Evolutionary conservation across 1,139 yeast species (phyloP), one percentile per base, ranked within the genome.

Genomic region (Meyerozyma elateridarum): DNA sequence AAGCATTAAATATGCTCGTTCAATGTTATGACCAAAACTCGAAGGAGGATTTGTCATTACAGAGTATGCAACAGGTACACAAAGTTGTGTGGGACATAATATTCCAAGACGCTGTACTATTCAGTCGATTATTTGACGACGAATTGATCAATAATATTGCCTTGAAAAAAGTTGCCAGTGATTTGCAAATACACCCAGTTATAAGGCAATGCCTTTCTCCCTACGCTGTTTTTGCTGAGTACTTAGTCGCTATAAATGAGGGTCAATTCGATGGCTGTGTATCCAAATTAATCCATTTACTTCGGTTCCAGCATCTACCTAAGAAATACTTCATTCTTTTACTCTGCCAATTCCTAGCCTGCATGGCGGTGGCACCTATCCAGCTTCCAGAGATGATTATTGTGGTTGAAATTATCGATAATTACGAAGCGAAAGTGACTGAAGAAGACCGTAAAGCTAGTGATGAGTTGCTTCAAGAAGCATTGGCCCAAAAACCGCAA

Each of bases 201-300:
- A 70, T 83, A 38, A 73, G 76, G 42, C 88, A 82, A 52, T 71
- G 83, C 28, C 55, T 83, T 31, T 64, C 91, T 0, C 93, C 93
- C 18, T 81, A 80, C 49, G 89, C 85, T 1, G 80, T 82, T 1
- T 57, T 83, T 30, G 64, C 61, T 35, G 74, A 70, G 39, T 77
- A 68, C 43, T 70, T 68, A 56, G 14, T 49, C 58, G 32, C 36
- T 57, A 48, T 35, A 40, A 44, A 11, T 35, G 40, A 14, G 56
- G 50, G 11, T 45, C 49, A 28, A 49, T 45, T 37, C 40, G 38
- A 46, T 39, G 15, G 62, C 66, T 9, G 50, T 61, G 17, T 19
- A 8, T 59, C 69, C 2, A 51, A 52, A 36, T 50, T 85, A 28
- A 54, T 77, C 19, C 71, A 73, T 28, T 59, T 87, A 32, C 51